Base-by-base conservation (phyloP, 2,329 filamentous ascomycete species). In the Colletotrichum agaves region DNA sequence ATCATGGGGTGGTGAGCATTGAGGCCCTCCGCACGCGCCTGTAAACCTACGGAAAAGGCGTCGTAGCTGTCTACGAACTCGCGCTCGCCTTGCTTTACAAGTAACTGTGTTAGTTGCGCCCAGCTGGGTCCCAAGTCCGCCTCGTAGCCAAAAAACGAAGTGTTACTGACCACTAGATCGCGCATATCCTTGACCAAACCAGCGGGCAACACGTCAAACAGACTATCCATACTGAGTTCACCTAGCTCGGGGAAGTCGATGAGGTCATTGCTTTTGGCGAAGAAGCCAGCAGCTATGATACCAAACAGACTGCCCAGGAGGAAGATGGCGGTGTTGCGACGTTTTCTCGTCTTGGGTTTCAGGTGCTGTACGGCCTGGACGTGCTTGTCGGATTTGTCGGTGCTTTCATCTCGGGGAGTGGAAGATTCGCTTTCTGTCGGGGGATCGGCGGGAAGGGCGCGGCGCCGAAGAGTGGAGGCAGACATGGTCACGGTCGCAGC, bases 301-400 rank as follows among this genome's bases (percentile, higher is more conserved):
- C 96, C 96, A 73, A 96, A 95, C n/a, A 99, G 75, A 44, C 94
- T 93, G 35, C 96, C 96, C 19, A 99, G 84, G 10, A 91, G 82
- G 79, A 99, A 98, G 31, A 98, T 92, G 75, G 97, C 88, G 2
- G 90, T 90, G 78, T 89, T 92, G 70, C 90, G 89, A 72, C 93
- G 88, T 80, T 95, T 97, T 70, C 87, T 87, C 58, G 81, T 83
- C 72, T 85, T 87, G 11, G 80, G 77, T 21, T 74, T 75, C 7
- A 65, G 31, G 27, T 62, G 50, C 62, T 83, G 79, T 69, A 84
- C 76, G 46, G 85, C 76, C 65, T 83, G 82, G 61, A 84, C 76
- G 61, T 80, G 79, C 19, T 78, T 75, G 44, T 72, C 74, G 33
- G 73, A 61, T 44, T 75, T 76, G 35, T 71, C 73, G 13, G 80